These are phyloP conservation scores for Curvularia eragrostidis DNA, from an alignment of 2,329 filamentous ascomycete genomes.

Conservation along the genomic window DNA sequence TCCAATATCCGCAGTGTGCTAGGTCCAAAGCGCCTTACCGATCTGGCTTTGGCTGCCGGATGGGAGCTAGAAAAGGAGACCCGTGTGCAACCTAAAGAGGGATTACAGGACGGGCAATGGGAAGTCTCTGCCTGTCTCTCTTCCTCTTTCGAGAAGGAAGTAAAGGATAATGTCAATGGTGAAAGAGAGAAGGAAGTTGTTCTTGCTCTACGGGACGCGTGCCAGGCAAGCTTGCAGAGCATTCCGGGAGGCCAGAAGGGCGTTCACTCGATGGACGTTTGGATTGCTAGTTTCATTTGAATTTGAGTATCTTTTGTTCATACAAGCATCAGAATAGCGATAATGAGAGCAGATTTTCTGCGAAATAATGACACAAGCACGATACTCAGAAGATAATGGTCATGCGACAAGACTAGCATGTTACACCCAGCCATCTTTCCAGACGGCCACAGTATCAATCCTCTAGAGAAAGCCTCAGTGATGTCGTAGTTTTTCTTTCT, in stretches of 20 bases:
- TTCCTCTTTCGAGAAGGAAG: constrained; percentile 18
- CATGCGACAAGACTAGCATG: no score
- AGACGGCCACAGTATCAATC: no score
- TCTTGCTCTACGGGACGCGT: constrained; percentile 26
- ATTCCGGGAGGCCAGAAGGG: background rate
- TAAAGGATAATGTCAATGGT: constrained; percentile 22
- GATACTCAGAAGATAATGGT: no score
- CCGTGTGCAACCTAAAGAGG: constrained; percentile 48
- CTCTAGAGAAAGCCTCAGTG: no score
- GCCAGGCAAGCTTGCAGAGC: constrained; percentile 25
- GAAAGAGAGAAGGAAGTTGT: constrained; percentile 25
- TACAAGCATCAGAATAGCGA: no score
- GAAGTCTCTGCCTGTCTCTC: constrained; percentile 30
- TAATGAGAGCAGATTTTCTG: no score
- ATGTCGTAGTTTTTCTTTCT: no score
- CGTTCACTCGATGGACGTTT: constrained; percentile 29
- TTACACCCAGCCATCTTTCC: no score
- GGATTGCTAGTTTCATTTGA: constrained; percentile 31
- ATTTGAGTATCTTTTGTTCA: background rate
- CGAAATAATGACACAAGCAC: no score
- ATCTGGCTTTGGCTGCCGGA: constrained; percentile 46
- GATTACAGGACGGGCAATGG: constrained; percentile 56
- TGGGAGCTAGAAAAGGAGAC: constrained; percentile 51
- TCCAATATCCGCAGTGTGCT: constrained; percentile 60
- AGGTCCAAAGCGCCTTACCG: constrained; percentile 52